These are phyloP conservation scores for Magnolia kwangsiensis DNA, from an alignment of 164 flowering plant genomes.

Conservation along the genomic window DNA sequence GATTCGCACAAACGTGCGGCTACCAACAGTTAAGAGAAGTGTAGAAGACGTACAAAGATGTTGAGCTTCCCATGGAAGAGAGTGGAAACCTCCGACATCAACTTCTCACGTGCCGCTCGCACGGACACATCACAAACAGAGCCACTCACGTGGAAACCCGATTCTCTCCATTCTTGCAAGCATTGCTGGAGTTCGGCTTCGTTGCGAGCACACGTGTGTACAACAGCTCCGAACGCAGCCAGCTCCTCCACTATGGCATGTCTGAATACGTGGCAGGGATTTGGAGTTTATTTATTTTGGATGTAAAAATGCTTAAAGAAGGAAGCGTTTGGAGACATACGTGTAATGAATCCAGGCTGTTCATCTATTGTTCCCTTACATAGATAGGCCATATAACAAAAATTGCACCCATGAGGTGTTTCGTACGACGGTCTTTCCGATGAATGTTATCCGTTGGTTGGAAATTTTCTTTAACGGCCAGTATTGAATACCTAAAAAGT, in stretches of 20 bases:
- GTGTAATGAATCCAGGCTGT: too few species aligned
- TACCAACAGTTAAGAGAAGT: background rate
- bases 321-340: too few species aligned
- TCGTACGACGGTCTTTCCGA: too few species aligned
- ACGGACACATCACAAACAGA: constrained; percentile 29
- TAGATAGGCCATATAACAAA: too few species aligned
- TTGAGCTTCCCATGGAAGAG: constrained; percentile 33
- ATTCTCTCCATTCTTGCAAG: constrained; percentile 29
- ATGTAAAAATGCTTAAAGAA: too few species aligned
- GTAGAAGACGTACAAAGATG: constrained; percentile 27
- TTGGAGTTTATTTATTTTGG: too few species aligned
- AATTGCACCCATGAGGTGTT: too few species aligned
- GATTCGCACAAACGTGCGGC: too few species aligned
- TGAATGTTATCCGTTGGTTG: too few species aligned
- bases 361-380: too few species aligned
- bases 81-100: constrained; percentile 23
- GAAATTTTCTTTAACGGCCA: too few species aligned
- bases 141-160: constrained; percentile 33
- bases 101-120: constrained; percentile 21
- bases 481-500: too few species aligned
- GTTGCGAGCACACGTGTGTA: constrained; percentile 38
- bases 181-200: constrained; percentile 23
- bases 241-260: constrained; percentile 43
- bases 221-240: constrained; percentile 33
- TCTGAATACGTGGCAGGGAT: constrained; percentile 8